A percentile compares a stretch with the other conserved stretches of the same genome.
Conservation (phyloP, 495 filamentous ascomycete genomes). For the Talaromyces trachyspermus region DNA sequence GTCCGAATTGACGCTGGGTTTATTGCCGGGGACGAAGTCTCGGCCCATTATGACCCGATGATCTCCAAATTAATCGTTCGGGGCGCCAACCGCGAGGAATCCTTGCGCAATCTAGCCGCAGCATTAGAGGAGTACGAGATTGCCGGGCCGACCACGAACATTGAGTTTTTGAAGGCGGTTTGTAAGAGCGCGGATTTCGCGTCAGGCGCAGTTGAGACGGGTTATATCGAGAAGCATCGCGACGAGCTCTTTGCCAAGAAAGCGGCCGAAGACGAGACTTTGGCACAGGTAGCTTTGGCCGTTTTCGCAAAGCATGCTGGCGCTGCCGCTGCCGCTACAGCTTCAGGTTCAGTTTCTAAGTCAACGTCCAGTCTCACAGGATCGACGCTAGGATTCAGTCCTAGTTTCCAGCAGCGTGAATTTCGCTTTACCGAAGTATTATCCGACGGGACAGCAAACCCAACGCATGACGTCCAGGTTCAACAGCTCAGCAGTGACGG, state of each 20-base stretch:
- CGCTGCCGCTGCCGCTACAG: no score
- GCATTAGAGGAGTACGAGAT: constrained; percentile 88
- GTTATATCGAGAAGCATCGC: constrained; percentile 85
- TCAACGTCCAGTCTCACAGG: constrained; percentile 18
- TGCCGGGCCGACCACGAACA: constrained; percentile 87
- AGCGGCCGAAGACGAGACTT: constrained; percentile 53
- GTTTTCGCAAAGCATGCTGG: constrained; percentile 45
- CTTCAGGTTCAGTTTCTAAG: constrained; percentile 6
- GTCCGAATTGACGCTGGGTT: constrained; percentile 92
- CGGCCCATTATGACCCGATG: constrained; percentile 97
- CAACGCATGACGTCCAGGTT: constrained; percentile 55
- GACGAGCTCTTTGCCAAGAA: constrained; percentile 60
- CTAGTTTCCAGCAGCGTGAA: constrained; percentile 43
- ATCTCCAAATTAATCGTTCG: constrained; percentile 97
- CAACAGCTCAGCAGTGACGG: constrained; percentile 52
- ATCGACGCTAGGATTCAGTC: constrained; percentile 44
- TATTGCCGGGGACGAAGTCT: constrained; percentile 81
- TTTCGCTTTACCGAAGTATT: constrained; percentile 20
- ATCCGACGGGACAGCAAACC: constrained; percentile 14
- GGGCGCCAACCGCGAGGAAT: constrained; percentile 67
- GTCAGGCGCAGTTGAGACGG: constrained; percentile 85
- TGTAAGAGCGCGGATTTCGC: constrained; percentile 77
- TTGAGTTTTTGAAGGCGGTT: constrained; percentile 87
- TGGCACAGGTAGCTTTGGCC: constrained; percentile 77
- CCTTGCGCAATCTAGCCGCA: constrained; percentile 72